These are phyloP conservation scores for Umbelopsis isabellina DNA, from an alignment of 192 early-diverging fungal species.

Conservation along the genomic window DNA sequence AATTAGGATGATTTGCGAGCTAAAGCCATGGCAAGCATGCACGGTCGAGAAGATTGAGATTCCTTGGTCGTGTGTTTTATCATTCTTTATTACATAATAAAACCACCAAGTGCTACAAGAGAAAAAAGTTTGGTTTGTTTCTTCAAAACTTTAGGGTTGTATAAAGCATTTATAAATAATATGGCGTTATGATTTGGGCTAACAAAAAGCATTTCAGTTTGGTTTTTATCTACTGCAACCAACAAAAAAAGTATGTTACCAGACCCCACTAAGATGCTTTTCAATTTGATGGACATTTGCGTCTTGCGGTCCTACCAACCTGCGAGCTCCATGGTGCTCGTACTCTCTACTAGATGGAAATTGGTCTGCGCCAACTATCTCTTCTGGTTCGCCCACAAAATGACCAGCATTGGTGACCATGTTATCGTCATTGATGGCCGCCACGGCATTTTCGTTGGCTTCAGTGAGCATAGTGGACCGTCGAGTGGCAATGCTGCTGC, in stretches of 20 bases:
- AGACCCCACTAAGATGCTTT: slow-evolving; percentile 34
- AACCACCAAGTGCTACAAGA: neutral
- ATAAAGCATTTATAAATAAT: no score
- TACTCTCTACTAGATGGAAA: slow-evolving; percentile 14
- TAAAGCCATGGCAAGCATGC: slow-evolving; percentile 18
- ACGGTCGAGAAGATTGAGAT: neutral
- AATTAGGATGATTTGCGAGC: neutral
- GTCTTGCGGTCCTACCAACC: slow-evolving; percentile 24
- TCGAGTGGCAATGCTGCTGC: slow-evolving; percentile 34
- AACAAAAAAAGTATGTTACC: slow-evolving; percentile 19
- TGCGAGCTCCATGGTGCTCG: slow-evolving; percentile 26
- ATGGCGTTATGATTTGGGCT: no score
- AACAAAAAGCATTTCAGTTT: no score
- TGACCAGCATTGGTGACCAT: slow-evolving; percentile 25
- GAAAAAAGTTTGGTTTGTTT: neutral
- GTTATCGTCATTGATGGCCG: slow-evolving; percentile 8
- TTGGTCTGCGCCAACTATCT: slow-evolving; percentile 18
- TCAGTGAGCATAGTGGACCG: slow-evolving; percentile 19
- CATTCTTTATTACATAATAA: neutral
- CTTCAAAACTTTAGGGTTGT: no score
- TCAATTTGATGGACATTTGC: slow-evolving; percentile 33
- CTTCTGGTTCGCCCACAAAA: slow-evolving; percentile 38
- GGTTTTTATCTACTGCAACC: neutral
- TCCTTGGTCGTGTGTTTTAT: no score
- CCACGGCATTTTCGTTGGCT: slow-evolving; percentile 28